A percentile compares a stretch with the other conserved stretches of the same genome.
Evolutionary conservation across 306 rosid genomes (phyloP).

Genomic region (Hippophae gyantsensis): DNA sequence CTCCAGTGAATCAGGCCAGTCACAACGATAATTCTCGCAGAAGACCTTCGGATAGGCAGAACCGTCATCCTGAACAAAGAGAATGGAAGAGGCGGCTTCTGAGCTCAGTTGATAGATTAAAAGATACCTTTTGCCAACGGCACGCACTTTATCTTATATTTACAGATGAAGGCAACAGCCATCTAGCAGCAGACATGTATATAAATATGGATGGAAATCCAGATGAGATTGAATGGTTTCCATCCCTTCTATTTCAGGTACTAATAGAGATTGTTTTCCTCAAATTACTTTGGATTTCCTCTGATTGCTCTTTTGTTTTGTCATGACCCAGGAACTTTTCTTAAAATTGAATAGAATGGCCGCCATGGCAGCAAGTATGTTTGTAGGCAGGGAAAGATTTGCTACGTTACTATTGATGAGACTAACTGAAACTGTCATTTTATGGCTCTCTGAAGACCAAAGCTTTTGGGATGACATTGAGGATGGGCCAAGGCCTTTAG

Average conservation of each 20-base stretch:
- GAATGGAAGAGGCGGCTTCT: slow-evolving; percentile 93
- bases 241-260: slow-evolving; percentile 90
- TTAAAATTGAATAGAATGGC: slow-evolving; percentile 81
- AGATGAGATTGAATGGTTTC: slow-evolving; percentile 81
- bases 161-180: slow-evolving; percentile 93
- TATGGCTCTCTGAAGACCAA: slow-evolving; percentile 97
- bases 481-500: slow-evolving; percentile 87
- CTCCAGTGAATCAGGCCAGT: slow-evolving; percentile 55
- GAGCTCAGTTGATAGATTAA: slow-evolving; percentile 77
- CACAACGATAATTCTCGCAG: slow-evolving; percentile 63
- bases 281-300: slow-evolving; percentile 8
- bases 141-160: slow-evolving; percentile 92
- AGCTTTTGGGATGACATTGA: slow-evolving; percentile 99
- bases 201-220: slow-evolving; percentile 67
- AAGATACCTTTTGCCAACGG: slow-evolving; percentile 86
- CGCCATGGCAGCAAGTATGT: slow-evolving; percentile 85
- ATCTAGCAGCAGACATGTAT: slow-evolving; percentile 91
- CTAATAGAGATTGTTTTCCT: slow-evolving; percentile 7
- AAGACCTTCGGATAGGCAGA: slow-evolving; percentile 70
- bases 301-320: slow-evolving; percentile 16
- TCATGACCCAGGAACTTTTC: slow-evolving; percentile 71
- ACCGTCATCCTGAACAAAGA: slow-evolving; percentile 97
- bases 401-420: slow-evolving; percentile 88
- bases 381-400: slow-evolving; percentile 91
- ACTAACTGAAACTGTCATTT: slow-evolving; percentile 89